Conservation (phyloP, 768 basidiomycete species). For the Macrolepiota dolichaula region DNA sequence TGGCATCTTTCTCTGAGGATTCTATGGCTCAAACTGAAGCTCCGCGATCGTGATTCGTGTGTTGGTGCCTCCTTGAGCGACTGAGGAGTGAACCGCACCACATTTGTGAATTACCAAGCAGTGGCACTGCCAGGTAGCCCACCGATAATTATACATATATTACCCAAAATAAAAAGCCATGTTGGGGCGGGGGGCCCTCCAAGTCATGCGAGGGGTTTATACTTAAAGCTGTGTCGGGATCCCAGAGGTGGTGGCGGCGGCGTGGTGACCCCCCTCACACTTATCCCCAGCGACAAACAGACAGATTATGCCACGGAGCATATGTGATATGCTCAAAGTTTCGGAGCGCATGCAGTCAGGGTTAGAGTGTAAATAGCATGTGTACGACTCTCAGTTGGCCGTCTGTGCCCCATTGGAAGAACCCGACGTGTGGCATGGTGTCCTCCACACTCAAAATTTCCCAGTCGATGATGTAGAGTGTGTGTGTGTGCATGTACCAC, state of each 20-base stretch:
- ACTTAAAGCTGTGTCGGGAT: neutral
- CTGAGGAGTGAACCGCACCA: neutral
- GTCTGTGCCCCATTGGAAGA: conserved; percentile 4
- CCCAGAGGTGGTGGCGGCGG: neutral
- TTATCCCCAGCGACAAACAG: conserved; percentile 3
- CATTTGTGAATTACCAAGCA: neutral
- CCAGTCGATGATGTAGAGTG: neutral
- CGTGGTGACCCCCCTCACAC: neutral
- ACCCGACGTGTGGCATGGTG: neutral
- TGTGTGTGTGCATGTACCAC: neutral
- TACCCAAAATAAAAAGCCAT: neutral
- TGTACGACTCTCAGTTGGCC: neutral
- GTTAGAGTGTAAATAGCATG: neutral
- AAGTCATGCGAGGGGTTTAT: neutral
- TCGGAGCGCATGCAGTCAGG: neutral
- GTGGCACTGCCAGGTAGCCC: neutral
- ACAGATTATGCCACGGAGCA: conserved; percentile 8
- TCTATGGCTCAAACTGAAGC: neutral
- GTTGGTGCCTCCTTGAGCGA: neutral
- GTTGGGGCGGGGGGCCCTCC: neutral
- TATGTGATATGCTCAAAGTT: conserved; percentile 1
- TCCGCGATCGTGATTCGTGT: neutral
- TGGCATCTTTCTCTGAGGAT: neutral
- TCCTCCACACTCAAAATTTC: too few species aligned
- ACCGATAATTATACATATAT: neutral